phyloP scores from a whole-genome alignment of 2,329 filamentous ascomycete genomes.

The Fusarium beomiforme region DNA sequence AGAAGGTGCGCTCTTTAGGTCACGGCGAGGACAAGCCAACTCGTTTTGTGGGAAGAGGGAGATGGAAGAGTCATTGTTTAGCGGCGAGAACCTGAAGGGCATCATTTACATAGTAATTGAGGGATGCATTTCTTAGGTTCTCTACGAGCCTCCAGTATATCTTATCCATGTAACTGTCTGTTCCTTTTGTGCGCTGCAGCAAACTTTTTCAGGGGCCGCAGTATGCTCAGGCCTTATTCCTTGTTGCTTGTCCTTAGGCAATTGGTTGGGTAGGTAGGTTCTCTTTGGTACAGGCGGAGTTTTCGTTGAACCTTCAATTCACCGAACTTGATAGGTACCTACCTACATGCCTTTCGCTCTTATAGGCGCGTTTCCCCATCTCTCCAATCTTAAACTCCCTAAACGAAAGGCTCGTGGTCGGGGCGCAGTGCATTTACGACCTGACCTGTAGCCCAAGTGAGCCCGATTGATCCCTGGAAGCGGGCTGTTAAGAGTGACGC shows the following conservation, averaged over 20 bases:
- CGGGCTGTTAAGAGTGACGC: slow-evolving; percentile 30
- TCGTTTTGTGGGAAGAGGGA: slow-evolving; percentile 14
- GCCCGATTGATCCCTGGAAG: slow-evolving; percentile 27
- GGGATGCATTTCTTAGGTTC: no score
- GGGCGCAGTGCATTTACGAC: background rate
- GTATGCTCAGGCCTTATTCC: background rate
- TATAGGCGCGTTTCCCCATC: background rate
- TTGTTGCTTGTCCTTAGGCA: no score
- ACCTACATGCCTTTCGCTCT: background rate
- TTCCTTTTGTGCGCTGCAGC: background rate
- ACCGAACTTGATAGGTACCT: background rate
- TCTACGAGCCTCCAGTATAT: no score
- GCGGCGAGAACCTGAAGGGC: slow-evolving; percentile 8
- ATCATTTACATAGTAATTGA: no score
- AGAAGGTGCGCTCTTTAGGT: slow-evolving; percentile 22
- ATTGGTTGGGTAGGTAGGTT: no score
- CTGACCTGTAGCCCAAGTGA: background rate
- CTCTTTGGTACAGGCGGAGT: background rate
- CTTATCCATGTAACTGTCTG: no score
- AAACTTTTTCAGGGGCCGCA: background rate
- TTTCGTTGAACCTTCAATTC: background rate
- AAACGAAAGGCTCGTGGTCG: background rate
- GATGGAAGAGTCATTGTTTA: slow-evolving; percentile 16
- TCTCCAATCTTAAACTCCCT: background rate
- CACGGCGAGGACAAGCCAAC: slow-evolving; percentile 16